phyloP scores from a whole-genome alignment of 2,329 filamentous ascomycete genomes.

The Venturiaceae sp. region DNA sequence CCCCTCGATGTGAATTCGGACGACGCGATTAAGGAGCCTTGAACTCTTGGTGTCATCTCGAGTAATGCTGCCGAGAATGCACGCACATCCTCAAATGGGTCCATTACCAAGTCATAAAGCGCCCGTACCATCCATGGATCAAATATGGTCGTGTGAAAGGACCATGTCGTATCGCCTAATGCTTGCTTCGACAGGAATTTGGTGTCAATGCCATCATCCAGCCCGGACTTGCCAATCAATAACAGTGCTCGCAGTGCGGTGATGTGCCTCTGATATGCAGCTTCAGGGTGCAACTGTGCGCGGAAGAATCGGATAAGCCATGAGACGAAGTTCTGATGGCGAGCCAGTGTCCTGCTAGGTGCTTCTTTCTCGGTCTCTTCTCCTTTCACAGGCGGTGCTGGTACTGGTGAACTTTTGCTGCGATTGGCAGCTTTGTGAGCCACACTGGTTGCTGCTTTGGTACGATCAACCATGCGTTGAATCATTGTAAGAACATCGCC shows the following conservation, averaged over 20 bases:
- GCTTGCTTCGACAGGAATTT: conserved; percentile 36
- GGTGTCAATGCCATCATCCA: conserved; percentile 41
- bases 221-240: conserved; percentile 57
- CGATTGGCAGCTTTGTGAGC: conserved; percentile 22
- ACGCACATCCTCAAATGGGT: conserved; percentile 90
- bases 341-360: conserved; percentile 22
- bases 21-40: not conserved
- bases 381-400: not conserved
- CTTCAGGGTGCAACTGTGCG: conserved; percentile 65
- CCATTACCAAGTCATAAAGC: conserved; percentile 69
- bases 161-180: conserved; percentile 39
- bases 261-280: conserved; percentile 85
- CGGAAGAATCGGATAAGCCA: conserved; percentile 69
- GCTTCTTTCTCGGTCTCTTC: not conserved
- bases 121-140: conserved; percentile 41
- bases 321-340: conserved; percentile 55
- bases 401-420: conserved; percentile 1
- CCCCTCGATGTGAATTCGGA: not conserved
- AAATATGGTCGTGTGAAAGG: conserved; percentile 36
- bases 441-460: conserved; percentile 56
- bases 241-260: conserved; percentile 64
- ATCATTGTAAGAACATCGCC: conserved; percentile 58
- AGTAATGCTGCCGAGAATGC: conserved; percentile 40
- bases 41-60: not conserved
- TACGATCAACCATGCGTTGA: conserved; percentile 65